Evolutionary conservation across 805 yeast species (phyloP).

Genomic region (Isabelozyma heimii): DNA sequence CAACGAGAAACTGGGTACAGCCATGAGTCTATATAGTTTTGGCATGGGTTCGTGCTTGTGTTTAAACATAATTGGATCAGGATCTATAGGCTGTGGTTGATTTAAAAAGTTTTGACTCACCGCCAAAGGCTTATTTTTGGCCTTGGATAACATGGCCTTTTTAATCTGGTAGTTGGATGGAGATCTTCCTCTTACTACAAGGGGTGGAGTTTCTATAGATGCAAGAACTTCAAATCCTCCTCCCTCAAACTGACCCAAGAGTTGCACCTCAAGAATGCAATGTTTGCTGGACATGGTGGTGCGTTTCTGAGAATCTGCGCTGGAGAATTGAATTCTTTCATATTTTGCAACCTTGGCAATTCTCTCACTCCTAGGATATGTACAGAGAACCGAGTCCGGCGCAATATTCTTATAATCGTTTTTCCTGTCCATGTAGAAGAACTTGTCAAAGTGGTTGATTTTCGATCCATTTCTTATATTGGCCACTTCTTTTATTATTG

Average conservation of each 20-base stretch:
- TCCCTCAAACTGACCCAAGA: slow-evolving; percentile 44
- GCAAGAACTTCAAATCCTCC: slow-evolving; percentile 35
- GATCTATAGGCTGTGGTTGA: background rate
- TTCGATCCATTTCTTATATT: slow-evolving; percentile 57
- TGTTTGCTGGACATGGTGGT: slow-evolving; percentile 44
- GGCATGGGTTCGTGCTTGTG: background rate
- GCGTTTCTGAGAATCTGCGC: slow-evolving; percentile 47
- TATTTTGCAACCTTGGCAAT: slow-evolving; percentile 60
- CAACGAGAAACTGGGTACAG: background rate
- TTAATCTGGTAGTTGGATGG: slow-evolving; percentile 52
- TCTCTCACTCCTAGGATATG: slow-evolving; percentile 46
- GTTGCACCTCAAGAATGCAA: slow-evolving; percentile 50
- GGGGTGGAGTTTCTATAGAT: slow-evolving; percentile 54
- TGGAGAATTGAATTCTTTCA: slow-evolving; percentile 66
- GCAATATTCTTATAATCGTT: background rate
- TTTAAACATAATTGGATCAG: background rate
- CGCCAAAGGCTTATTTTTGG: background rate
- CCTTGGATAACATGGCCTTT: background rate
- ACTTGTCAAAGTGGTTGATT: slow-evolving; percentile 49
- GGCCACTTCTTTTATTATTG: slow-evolving; percentile 54
- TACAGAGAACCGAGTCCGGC: slow-evolving; percentile 22
- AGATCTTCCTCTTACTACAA: slow-evolving; percentile 63
- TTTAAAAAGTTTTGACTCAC: background rate
- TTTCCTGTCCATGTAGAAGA: slow-evolving; percentile 41
- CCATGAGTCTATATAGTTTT: background rate